A percentile compares a stretch with the other conserved stretches of the same genome.
phyloP scores from a whole-genome alignment of 2,329 filamentous ascomycete species.

The Pyrenochaeta sp. region DNA sequence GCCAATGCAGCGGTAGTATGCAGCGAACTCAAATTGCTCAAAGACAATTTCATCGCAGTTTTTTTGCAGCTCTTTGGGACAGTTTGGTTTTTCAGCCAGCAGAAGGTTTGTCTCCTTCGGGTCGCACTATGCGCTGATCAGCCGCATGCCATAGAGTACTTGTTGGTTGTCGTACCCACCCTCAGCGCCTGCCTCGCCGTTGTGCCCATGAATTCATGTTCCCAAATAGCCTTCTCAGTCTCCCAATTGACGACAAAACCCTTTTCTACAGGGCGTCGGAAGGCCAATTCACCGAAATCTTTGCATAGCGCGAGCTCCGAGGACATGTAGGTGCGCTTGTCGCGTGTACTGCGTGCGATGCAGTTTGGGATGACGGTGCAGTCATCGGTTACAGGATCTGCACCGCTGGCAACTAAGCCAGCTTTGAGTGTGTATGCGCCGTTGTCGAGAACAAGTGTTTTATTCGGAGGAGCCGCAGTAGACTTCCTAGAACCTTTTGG shows the following conservation, averaged over 20 bases:
- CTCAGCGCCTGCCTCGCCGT: slow-evolving; percentile 70
- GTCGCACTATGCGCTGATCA: slow-evolving; percentile 63
- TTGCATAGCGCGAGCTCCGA: slow-evolving; percentile 80
- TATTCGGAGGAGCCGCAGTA: slow-evolving; percentile 20
- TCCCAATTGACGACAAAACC: slow-evolving; percentile 98
- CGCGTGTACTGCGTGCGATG: slow-evolving; percentile 79
- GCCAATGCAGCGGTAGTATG: slow-evolving; percentile 79
- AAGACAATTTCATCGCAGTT: slow-evolving; percentile 98
- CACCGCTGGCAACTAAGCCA: slow-evolving; percentile 66
- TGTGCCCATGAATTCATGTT: slow-evolving; percentile 82
- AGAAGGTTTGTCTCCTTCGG: slow-evolving; percentile 84
- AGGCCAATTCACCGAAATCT: slow-evolving; percentile 89
- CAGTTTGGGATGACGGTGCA: slow-evolving; percentile 86
- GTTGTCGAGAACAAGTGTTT: slow-evolving; percentile 90
- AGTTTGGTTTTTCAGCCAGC: slow-evolving; percentile 86
- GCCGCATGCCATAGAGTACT: neutral
- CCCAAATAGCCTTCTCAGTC: slow-evolving; percentile 94
- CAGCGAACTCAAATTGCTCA: slow-evolving; percentile 93
- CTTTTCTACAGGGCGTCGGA: slow-evolving; percentile 90
- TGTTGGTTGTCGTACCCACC: slow-evolving; percentile 37
- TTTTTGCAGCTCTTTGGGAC: slow-evolving; percentile 79
- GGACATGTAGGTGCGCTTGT: slow-evolving; percentile 80
- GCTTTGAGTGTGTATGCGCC: slow-evolving; percentile 92
- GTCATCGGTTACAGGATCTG: slow-evolving; percentile 35
- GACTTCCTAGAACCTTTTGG: slow-evolving; percentile 44